Evolutionary conservation across 2,329 filamentous ascomycete genomes (phyloP).

Genomic region (Furcasterigmium furcatum): DNA sequence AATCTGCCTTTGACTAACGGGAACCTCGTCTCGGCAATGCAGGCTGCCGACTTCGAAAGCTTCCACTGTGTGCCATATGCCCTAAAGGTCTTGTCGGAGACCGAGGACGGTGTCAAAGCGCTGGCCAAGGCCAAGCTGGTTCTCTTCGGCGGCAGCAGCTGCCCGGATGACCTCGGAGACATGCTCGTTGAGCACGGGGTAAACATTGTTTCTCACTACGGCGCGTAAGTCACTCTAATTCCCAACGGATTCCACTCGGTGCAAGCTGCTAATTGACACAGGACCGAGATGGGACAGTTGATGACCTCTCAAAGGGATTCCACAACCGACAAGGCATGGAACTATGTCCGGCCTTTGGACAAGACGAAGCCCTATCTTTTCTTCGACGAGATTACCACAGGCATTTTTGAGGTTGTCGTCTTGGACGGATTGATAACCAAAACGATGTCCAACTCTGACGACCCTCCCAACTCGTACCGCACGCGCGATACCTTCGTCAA

Average conservation of each 20-base stretch:
- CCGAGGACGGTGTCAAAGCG: conserved; percentile 41
- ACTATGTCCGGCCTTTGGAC: conserved; percentile 44
- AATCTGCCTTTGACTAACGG: conserved; percentile 43
- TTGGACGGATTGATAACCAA: conserved; percentile 33
- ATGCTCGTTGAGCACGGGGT: conserved; percentile 43
- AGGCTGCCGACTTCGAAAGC: conserved; percentile 37
- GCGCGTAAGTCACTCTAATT: conserved; percentile 31
- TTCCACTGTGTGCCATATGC: conserved; percentile 56
- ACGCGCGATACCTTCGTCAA: conserved; percentile 40
- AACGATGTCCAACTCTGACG: conserved; percentile 31
- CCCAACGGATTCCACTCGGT: neutral
- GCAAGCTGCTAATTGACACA: conserved; percentile 12
- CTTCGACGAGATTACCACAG: conserved; percentile 24
- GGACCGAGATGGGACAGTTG: conserved; percentile 53
- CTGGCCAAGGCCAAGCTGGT: conserved; percentile 41
- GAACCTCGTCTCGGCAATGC: conserved; percentile 36
- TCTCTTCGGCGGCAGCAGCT: conserved; percentile 47
- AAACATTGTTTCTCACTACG: conserved; percentile 46
- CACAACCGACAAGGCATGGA: conserved; percentile 48
- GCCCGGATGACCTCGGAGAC: conserved; percentile 50
- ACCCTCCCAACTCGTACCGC: conserved; percentile 39
- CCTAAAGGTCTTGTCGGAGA: conserved; percentile 53
- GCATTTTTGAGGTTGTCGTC: conserved; percentile 31
- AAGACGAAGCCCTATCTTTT: conserved; percentile 35
- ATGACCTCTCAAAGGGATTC: conserved; percentile 51